Percentiles rank a stretch among this genome's conserved stretches.
phyloP scores from a whole-genome alignment of 1,284 basidiomycete genomes.

The Heterobasidion parviporum region DNA sequence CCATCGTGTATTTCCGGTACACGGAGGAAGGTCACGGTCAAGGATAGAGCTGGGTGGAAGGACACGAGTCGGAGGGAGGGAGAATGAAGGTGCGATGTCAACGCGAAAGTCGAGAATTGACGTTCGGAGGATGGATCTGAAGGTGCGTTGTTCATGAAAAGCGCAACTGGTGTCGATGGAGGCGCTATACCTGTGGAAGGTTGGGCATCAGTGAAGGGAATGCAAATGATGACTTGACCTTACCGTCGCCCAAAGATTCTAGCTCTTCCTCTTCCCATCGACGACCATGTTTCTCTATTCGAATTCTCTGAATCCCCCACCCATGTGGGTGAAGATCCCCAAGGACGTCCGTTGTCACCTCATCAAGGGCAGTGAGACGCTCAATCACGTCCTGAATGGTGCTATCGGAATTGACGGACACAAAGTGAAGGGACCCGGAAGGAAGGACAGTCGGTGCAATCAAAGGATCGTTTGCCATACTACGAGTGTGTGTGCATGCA shows the following conservation, averaged over 20 bases:
- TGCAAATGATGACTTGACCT: constrained; percentile 12
- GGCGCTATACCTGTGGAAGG: constrained; percentile 41
- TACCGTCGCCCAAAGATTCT: constrained; percentile 55
- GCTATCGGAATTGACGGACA: constrained; percentile 42
- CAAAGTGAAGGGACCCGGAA: constrained; percentile 54
- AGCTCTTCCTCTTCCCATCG: constrained; percentile 67
- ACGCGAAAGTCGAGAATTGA: constrained; percentile 65
- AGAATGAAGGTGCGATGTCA: constrained; percentile 63
- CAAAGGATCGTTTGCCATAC: constrained; percentile 30
- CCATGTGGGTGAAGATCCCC: constrained; percentile 45
- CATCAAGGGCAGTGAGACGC: constrained; percentile 33
- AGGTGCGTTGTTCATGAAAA: constrained; percentile 35
- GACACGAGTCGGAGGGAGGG: constrained; percentile 68
- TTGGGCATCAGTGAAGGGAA: neutral
- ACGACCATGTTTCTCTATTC: constrained; percentile 48
- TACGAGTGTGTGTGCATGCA: neutral
- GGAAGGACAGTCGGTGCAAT: constrained; percentile 55
- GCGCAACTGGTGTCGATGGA: constrained; percentile 36
- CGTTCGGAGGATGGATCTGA: constrained; percentile 32
- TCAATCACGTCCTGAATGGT: constrained; percentile 53
- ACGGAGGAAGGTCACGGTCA: constrained; percentile 54
- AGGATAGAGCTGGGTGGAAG: constrained; percentile 49
- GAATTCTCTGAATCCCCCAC: constrained; percentile 63
- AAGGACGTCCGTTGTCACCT: constrained; percentile 46
- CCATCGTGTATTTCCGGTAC: constrained; percentile 76